phyloP scores from a whole-genome alignment of 2,329 filamentous ascomycete genomes.

The Hypoxylon sp. region DNA sequence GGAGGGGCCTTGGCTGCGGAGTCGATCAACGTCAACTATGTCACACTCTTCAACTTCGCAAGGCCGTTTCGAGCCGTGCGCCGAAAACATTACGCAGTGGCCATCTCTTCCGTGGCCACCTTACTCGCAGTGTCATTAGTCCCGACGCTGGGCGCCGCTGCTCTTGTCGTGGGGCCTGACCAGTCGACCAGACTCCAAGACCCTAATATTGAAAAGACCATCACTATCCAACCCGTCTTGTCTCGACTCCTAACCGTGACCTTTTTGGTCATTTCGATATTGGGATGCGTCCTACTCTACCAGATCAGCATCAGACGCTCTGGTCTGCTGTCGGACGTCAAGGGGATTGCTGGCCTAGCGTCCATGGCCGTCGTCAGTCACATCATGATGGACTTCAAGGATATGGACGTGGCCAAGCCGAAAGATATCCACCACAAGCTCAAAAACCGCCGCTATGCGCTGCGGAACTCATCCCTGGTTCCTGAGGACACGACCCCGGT shows the following conservation, averaged over 20 bases:
- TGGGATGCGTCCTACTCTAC: slow-evolving; percentile 70
- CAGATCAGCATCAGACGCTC: slow-evolving; percentile 73
- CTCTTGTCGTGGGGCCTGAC: slow-evolving; percentile 68
- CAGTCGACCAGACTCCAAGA: slow-evolving; percentile 59
- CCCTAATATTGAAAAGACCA: slow-evolving; percentile 62
- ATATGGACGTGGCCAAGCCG: slow-evolving; percentile 75
- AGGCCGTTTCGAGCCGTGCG: slow-evolving; percentile 73
- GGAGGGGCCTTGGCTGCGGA: slow-evolving; percentile 72
- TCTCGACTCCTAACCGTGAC: slow-evolving; percentile 72
- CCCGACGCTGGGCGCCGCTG: slow-evolving; percentile 75
- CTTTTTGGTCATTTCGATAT: slow-evolving; percentile 68
- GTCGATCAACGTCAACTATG: slow-evolving; percentile 80
- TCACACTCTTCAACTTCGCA: slow-evolving; percentile 75
- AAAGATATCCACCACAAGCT: slow-evolving; percentile 76
- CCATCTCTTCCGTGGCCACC: slow-evolving; percentile 73
- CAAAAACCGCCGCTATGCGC: slow-evolving; percentile 74
- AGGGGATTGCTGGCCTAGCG: slow-evolving; percentile 79
- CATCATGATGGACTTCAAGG: slow-evolving; percentile 80
- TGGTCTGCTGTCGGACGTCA: slow-evolving; percentile 76
- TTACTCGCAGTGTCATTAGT: slow-evolving; percentile 76
- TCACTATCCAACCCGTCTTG: slow-evolving; percentile 69
- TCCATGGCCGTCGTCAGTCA: slow-evolving; percentile 81
- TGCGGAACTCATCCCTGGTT: slow-evolving; percentile 78
- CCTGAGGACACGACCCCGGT: slow-evolving; percentile 68
- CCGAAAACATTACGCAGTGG: slow-evolving; percentile 76